These are phyloP conservation scores for Anacardium occidentale DNA, from an alignment of 345 rosid species.

Conservation along the genomic window DNA sequence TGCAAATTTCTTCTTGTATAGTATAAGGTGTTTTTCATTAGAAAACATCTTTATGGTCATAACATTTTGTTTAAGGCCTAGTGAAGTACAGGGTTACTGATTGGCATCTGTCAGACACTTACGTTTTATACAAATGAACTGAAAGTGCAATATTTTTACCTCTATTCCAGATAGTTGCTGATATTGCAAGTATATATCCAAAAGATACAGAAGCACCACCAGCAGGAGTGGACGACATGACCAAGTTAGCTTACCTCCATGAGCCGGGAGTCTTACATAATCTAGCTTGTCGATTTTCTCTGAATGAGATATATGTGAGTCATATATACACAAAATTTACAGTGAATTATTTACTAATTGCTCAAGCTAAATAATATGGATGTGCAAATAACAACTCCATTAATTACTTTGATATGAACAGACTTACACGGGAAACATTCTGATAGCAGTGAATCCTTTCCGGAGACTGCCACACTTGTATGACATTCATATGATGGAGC, in stretches of 20 bases:
- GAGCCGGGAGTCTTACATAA: constrained; percentile 67
- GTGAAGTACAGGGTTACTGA: no score
- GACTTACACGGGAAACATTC: constrained; percentile 67
- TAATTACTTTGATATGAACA: constrained; percentile 32
- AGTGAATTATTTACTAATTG: background rate
- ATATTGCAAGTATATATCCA: constrained; percentile 50
- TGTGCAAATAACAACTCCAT: constrained; percentile 15
- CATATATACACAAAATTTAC: background rate
- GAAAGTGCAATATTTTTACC: constrained; percentile 9
- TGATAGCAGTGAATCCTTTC: constrained; percentile 66
- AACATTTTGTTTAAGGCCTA: no score
- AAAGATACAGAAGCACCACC: constrained; percentile 59
- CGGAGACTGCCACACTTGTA: constrained; percentile 61
- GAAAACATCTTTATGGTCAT: no score
- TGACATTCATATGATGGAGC: constrained; percentile 58
- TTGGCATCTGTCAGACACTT: background rate
- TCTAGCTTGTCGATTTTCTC: constrained; percentile 49
- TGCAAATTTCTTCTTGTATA: background rate
- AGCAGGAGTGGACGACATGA: constrained; percentile 71
- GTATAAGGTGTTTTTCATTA: background rate
- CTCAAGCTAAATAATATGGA: background rate
- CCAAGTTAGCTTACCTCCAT: constrained; percentile 62
- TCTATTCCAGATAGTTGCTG: constrained; percentile 42
- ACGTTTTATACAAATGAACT: background rate
- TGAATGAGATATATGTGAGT: constrained; percentile 65